Percentiles rank a stretch among this genome's conserved stretches.
Conservation (phyloP, 805 yeast species). For the Monosporozyma unispora region DNA sequence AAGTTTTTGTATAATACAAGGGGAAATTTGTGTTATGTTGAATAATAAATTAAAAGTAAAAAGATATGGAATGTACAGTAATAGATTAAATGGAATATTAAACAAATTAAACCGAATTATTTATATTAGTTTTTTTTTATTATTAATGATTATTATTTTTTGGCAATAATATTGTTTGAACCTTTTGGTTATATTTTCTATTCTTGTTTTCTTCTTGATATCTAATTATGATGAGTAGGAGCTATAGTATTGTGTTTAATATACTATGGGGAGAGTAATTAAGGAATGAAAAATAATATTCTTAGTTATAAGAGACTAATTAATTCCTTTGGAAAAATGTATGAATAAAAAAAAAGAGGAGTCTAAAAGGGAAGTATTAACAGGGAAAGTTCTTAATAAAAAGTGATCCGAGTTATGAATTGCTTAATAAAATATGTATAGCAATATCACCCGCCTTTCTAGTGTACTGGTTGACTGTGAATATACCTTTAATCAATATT, state of each 20-base stretch:
- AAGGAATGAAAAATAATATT: neutral
- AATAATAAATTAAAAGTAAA: neutral
- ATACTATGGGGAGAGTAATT: neutral
- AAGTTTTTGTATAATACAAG: neutral
- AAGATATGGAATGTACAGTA: neutral
- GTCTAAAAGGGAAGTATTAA: neutral
- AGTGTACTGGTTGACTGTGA: neutral
- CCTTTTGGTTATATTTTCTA: neutral
- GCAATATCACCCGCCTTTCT: slow-evolving; percentile 1
- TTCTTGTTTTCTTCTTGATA: neutral
- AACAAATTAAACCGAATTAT: neutral
- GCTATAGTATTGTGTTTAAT: neutral
- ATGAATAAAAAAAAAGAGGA: neutral
- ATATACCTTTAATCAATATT: neutral
- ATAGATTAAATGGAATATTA: neutral
- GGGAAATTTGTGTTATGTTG: neutral
- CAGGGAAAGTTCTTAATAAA: neutral
- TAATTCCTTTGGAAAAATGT: neutral
- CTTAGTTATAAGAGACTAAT: neutral
- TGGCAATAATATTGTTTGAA: neutral
- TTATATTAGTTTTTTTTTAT: neutral
- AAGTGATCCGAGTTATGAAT: neutral
- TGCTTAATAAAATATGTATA: neutral
- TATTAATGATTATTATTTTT: neutral
- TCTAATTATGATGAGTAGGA: neutral